Base-by-base conservation (phyloP, 495 filamentous ascomycete genomes). In the Staphylotrichum tortipilum region DNA sequence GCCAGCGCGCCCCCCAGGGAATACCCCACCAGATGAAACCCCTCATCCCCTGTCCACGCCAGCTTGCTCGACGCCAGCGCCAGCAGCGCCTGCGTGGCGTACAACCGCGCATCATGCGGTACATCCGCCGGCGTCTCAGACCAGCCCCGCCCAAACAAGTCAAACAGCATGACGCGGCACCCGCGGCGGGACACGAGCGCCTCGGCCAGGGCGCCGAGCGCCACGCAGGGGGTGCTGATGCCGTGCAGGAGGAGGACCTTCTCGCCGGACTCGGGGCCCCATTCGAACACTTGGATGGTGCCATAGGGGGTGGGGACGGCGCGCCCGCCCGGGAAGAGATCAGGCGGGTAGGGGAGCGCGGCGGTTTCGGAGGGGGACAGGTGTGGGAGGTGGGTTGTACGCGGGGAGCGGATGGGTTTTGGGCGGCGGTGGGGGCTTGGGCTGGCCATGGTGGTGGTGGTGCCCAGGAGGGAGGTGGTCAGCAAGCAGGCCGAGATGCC, bases 1-100 rank as follows among this genome's bases (percentile, higher is more conserved):
- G 79, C 77, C 28, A 95, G 77, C 12, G 82, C 85, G 33, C 89
- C 89, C 19, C 89, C 88, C 9, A 95, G 75, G 0, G 86, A 91
- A 62, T 91, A 95, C 1, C 89, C 89, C 15, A 90, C 68, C 10
- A 95, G 57, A 23, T 79, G 78, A 60, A 94, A 87, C 54, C 54
- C 67, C 30, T 66, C 59, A 14, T 66, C 56, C 8, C 73, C 73
- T 2, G 66, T 72, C 73, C 73, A 76, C 2, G 67, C 30, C 26
- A 77, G 66, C 3, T 70, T 66, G 2, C 85, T 89, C 3, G 86
- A 86, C 14, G 77, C 68, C 34, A 92, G 66, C 7, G 77, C 83
- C 39, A 86, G 73, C 43, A 89, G 63, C 31, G 94, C 86, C 65
- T 89, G 84, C 1, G 79, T 77, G 15, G 78, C 74, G 62, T 85